These are phyloP conservation scores for Talaromyces sp. DNA, from an alignment of 2,329 filamentous ascomycete species.

Conservation along the genomic window DNA sequence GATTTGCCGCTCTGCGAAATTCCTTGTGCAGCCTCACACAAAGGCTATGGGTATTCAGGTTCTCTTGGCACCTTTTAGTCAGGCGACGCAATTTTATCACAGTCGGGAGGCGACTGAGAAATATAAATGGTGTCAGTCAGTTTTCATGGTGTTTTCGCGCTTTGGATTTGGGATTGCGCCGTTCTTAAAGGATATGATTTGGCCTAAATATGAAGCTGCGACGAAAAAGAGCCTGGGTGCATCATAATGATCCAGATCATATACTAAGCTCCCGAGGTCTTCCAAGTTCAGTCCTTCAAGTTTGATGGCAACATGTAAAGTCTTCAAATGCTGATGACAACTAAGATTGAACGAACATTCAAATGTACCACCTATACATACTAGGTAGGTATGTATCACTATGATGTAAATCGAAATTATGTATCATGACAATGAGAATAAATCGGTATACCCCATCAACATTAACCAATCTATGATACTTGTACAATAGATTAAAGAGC, in stretches of 20 bases:
- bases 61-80: slow-evolving; percentile 22
- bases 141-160: slow-evolving; percentile 17
- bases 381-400: too few relatives aligned
- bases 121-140: slow-evolving; percentile 20
- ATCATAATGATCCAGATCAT: too few relatives aligned
- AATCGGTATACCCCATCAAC: too few relatives aligned
- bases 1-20: slow-evolving; percentile 23
- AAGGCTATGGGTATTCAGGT: slow-evolving; percentile 23
- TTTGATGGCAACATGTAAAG: too few relatives aligned
- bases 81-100: slow-evolving; percentile 21
- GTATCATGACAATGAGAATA: too few relatives aligned
- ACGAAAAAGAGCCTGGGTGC: not conserved
- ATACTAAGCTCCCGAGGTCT: too few relatives aligned
- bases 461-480: too few relatives aligned
- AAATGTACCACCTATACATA: too few relatives aligned
- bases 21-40: slow-evolving; percentile 21
- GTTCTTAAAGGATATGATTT: slow-evolving; percentile 25
- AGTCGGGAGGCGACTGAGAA: slow-evolving; percentile 16
- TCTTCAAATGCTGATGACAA: too few relatives aligned
- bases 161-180: slow-evolving; percentile 22
- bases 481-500: too few relatives aligned
- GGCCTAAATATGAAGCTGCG: slow-evolving; percentile 18
- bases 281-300: not conserved
- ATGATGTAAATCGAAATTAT: too few relatives aligned
- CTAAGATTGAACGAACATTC: too few relatives aligned